Base-by-base conservation (phyloP, 768 basidiomycete species). In the Tulasnella sp. region DNA sequence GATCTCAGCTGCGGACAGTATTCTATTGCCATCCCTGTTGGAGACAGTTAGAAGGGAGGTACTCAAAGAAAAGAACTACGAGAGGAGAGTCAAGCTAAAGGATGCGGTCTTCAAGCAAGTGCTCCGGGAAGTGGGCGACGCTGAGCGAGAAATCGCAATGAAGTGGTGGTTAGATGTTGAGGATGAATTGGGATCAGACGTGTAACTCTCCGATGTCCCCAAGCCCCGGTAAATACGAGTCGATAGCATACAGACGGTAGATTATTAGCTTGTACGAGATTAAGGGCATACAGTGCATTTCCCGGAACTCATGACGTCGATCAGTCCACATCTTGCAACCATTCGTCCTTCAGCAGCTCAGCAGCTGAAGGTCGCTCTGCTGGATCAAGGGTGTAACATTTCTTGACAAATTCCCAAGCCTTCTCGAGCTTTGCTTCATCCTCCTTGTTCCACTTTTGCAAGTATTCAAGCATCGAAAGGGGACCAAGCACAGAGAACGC, bases 91-190 rank as follows among this genome's bases (percentile, higher is more conserved):
- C 7, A 77, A 79, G 64, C 83, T 93, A 36, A 84, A 87, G 22
- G 83, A 88, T 58, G 88, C 88, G 7, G 81, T 91, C 64, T 90
- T 91, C 82, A 84, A 83, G 54, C 90, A 92, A 82, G 86, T 94
- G 40, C 82, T 88, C 79, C 88, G 89, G 80, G 85, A 84, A 58
- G 87, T 91, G 1, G 91, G 90, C 17, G 91, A 93, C 80, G 84
- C 84, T 58, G 91, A 91, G 83, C 92, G 90, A 83, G 89, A 88
- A 80, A 85, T 85, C 77, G 88, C 83, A 54, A 86, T 93, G 82
- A 84, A 82, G 67, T 94, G 93, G 93, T 94, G 93, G 93, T 86
- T 89, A 80, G 85, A 87, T 75, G 83, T 72, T 17, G 19, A 69
- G n/a, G 42, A 72, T 19, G 64, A 75, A 15, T 31, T 75, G 29